Evolutionary conservation across 306 rosid species (phyloP).

Genomic region (Lupinus albus): DNA sequence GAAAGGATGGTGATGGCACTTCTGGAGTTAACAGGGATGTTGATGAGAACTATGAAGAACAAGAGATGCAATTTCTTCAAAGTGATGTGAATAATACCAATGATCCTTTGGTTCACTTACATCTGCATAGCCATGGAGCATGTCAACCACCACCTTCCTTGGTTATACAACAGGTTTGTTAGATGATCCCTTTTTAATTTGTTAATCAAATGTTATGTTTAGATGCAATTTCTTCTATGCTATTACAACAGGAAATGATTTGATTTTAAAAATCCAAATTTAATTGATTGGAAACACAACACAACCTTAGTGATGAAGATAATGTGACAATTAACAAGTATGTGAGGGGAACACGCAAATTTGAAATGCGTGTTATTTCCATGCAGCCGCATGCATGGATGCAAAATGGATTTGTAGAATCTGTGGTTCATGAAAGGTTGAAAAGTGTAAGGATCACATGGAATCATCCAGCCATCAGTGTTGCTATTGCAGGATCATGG

Average conservation of each 20-base stretch:
- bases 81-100: neutral
- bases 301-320: slow-evolving; percentile 8
- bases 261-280: neutral
- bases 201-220: neutral
- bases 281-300: neutral
- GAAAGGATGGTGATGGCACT: slow-evolving; percentile 50
- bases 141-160: slow-evolving; percentile 26
- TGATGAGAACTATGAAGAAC: slow-evolving; percentile 44
- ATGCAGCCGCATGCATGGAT: slow-evolving; percentile 40
- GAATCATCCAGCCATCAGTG: slow-evolving; percentile 66
- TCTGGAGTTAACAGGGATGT: slow-evolving; percentile 49
- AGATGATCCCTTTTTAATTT: slow-evolving; percentile 33
- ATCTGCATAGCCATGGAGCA: slow-evolving; percentile 34
- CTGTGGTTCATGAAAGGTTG: slow-evolving; percentile 44
- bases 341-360: slow-evolving; percentile 15
- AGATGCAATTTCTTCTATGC: too few relatives aligned
- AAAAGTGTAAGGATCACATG: slow-evolving; percentile 63
- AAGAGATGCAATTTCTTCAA: slow-evolving; percentile 40
- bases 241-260: neutral
- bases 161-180: slow-evolving; percentile 54
- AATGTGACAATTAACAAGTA: neutral
- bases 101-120: slow-evolving; percentile 40
- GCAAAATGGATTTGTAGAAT: slow-evolving; percentile 44
- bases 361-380: slow-evolving; percentile 34
- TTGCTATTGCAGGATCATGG: slow-evolving; percentile 83